A percentile compares a stretch with the other conserved stretches of the same genome.
Conservation (phyloP, 1,284 basidiomycete species). For the Entoloma clypeatum region DNA sequence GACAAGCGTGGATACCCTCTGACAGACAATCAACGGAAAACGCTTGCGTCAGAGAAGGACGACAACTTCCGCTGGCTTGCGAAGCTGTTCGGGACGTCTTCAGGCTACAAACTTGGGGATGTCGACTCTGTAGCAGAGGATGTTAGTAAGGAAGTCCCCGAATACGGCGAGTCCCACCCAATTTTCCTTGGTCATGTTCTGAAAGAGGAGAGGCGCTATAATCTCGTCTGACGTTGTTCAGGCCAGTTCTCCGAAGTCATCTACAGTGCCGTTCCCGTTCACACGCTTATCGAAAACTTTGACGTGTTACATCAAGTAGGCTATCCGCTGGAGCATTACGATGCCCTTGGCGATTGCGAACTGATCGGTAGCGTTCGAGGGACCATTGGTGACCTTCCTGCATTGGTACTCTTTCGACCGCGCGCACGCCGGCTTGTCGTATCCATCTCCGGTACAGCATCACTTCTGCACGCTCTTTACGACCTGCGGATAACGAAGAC, state of each 20-base stretch:
- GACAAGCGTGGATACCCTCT: conserved; percentile 13
- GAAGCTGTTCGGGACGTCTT: conserved; percentile 41
- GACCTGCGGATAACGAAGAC: conserved; percentile 39
- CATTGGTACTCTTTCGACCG: conserved; percentile 40
- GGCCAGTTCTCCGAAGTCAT: conserved; percentile 50
- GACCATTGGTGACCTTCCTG: conserved; percentile 37
- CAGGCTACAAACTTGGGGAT: conserved; percentile 36
- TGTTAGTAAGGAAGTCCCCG: conserved; percentile 36
- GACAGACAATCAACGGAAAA: conserved; percentile 36
- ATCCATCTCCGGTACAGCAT: conserved; percentile 45
- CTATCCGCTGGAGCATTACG: conserved; percentile 48
- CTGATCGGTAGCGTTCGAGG: conserved; percentile 39
- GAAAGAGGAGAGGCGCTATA: too few species aligned
- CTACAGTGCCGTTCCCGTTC: conserved; percentile 36
- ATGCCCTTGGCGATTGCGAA: conserved; percentile 31
- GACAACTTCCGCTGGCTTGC: conserved; percentile 51
- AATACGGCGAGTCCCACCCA: conserved; percentile 32
- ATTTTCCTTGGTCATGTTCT: background rate
- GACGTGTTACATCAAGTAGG: conserved; percentile 33
- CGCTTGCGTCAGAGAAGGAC: conserved; percentile 46
- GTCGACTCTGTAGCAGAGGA: conserved; percentile 34
- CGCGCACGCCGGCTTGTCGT: conserved; percentile 42
- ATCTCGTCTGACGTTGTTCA: conserved; percentile 18
- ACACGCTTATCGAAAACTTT: conserved; percentile 40
- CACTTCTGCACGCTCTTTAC: conserved; percentile 38